Evolutionary conservation across 2,329 filamentous ascomycete species (phyloP), one percentile per base, ranked within the genome.

Genomic region (Neocucurbitaria cava): DNA sequence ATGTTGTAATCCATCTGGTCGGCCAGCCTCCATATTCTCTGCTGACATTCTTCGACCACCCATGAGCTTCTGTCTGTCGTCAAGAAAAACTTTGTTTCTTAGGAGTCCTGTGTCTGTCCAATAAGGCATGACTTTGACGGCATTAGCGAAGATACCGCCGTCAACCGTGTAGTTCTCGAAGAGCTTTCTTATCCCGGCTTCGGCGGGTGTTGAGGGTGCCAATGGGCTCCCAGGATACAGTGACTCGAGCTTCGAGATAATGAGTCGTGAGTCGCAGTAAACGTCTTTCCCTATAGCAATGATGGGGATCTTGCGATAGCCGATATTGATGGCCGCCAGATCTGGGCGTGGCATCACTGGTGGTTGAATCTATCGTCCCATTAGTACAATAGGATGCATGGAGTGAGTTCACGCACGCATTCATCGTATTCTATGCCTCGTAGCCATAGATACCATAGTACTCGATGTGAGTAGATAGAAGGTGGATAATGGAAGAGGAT

Each of bases 391-490:
- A n/a, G 40, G 7, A 33, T 39, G n/a, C 7, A n/a, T 42, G 9
- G 40, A 33, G 24, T 20, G 33, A 21, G 48, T 23, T 23, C 1
- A 79, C 83, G 72, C 78, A 89, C 86, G 65, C 88, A 90, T 85
- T 90, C 82, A 45, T 80, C 81, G 65, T 88, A 90, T 0, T 83
- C 80, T 41, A 91, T 88, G 23, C 82, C 82, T 38, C 88, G 83
- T 3, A 91, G 81, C 35, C 81, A 79, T 11, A 91, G 78, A 69
- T 91, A 91, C 87, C 87, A 90, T 23, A 83, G 74, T 24, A 91
- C 73, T 54, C 87, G 78, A 49, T 81, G 81, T 7, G 87, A 87
- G 65, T 85, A 90, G 0, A 88, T 87, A 10, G 88, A 90, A 65
- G 79, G 81, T 0, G 79, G 70, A 70, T 91, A 91, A 72, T 89